These are phyloP conservation scores for Peronosclerospora sorghi DNA, from an alignment of 352 stramenopile species.

Conservation along the genomic window DNA sequence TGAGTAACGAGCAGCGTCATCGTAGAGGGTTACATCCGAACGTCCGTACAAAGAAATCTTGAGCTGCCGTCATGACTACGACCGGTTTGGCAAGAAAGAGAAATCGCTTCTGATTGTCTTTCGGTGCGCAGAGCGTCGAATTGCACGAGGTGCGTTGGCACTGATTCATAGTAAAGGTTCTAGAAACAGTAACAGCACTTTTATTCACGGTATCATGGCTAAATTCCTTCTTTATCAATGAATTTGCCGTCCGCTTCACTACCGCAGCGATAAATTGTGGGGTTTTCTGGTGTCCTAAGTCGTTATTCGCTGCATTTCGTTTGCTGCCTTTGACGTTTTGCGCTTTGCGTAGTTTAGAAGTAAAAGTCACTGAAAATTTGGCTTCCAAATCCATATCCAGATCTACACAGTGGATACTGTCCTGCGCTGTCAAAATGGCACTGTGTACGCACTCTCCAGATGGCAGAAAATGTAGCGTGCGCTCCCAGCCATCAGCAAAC, in stretches of 20 bases:
- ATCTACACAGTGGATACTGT: conserved; percentile 20
- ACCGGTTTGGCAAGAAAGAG: conserved; percentile 14
- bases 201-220: not conserved
- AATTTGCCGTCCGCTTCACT: conserved; percentile 9
- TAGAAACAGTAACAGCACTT: too few relatives aligned
- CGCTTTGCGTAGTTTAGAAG: conserved; percentile 12
- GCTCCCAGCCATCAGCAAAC: conserved; percentile 33
- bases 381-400: conserved; percentile 8
- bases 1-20: conserved; percentile 10
- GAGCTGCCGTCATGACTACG: conserved; percentile 7
- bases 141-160: too few relatives aligned
- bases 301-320: conserved; percentile 20
- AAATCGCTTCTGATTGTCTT: conserved; percentile 1
- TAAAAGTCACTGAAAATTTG: conserved; percentile 6
- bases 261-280: conserved; percentile 36
- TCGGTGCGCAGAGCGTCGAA: too few relatives aligned
- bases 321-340: conserved; percentile 10
- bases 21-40: conserved; percentile 6
- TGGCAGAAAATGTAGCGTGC: conserved; percentile 21
- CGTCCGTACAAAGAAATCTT: conserved; percentile 8
- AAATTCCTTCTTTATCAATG: not conserved
- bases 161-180: too few relatives aligned
- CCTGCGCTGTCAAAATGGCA: conserved; percentile 19
- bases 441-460: conserved; percentile 26
- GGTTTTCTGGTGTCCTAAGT: conserved; percentile 36